Percentiles rank a stretch among this genome's conserved stretches.
These are phyloP conservation scores for Nitzschia palea DNA, from an alignment of 108 stramenopile genomes.

Conservation along the genomic window DNA sequence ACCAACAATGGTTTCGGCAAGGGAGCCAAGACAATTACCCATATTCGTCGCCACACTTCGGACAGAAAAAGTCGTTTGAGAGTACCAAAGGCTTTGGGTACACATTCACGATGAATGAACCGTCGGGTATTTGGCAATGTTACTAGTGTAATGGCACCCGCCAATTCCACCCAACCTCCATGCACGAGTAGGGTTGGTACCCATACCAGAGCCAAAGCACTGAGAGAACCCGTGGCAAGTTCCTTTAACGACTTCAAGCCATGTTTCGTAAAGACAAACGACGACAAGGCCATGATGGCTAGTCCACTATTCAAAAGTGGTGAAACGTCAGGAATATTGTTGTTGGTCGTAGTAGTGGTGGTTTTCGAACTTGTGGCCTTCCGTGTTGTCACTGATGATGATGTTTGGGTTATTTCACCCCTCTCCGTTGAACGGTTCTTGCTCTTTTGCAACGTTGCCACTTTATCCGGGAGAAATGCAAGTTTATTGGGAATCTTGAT, in stretches of 20 bases:
- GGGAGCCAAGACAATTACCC: slow-evolving; percentile 11
- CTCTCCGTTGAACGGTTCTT: too few relatives aligned
- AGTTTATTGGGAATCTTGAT: too few relatives aligned
- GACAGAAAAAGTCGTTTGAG: slow-evolving; percentile 12
- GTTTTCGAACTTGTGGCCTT: too few relatives aligned
- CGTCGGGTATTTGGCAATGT: background rate
- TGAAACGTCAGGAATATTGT: background rate
- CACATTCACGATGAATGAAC: background rate
- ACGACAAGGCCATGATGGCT: background rate
- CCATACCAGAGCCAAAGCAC: slow-evolving; percentile 11
- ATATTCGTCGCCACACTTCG: slow-evolving; percentile 30
- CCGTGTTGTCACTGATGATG: too few relatives aligned
- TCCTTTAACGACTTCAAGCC: background rate
- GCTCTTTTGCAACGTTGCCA: too few relatives aligned
- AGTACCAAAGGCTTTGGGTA: slow-evolving; percentile 9
- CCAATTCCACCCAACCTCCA: background rate
- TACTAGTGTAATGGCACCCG: background rate
- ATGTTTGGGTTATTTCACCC: too few relatives aligned
- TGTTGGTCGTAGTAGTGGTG: background rate
- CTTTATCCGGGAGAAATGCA: too few relatives aligned
- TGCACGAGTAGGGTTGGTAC: background rate
- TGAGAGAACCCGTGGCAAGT: background rate
- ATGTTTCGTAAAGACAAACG: background rate
- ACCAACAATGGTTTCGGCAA: background rate
- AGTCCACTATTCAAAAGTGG: background rate